phyloP scores from a whole-genome alignment of 495 filamentous ascomycete species.

The Tuber aestivum region DNA sequence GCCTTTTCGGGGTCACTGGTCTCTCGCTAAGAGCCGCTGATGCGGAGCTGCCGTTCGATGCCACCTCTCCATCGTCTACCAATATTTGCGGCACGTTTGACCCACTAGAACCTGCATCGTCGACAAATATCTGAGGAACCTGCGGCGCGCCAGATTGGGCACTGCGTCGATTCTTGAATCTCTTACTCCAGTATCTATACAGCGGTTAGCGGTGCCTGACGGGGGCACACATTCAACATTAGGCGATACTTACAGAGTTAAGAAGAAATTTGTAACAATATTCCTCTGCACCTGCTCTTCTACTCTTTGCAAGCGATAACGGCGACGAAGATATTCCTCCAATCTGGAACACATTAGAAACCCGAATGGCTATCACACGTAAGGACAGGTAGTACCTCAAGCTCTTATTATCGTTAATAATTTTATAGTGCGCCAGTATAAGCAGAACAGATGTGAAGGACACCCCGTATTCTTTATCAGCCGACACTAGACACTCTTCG shows the following conservation, averaged over 20 bases:
- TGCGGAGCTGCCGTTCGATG: slow-evolving; percentile 13
- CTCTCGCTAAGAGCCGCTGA: slow-evolving; percentile 18
- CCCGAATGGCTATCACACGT: neutral
- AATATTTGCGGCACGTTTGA: slow-evolving; percentile 75
- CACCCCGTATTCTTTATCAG: slow-evolving; percentile 78
- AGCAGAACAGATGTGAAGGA: slow-evolving; percentile 91
- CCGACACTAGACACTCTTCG: slow-evolving; percentile 91
- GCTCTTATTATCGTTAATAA: slow-evolving; percentile 96
- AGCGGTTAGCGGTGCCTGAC: neutral
- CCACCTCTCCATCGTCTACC: slow-evolving; percentile 63
- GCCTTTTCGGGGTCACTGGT: slow-evolving; percentile 45
- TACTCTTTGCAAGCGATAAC: slow-evolving; percentile 85
- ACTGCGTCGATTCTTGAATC: slow-evolving; percentile 64
- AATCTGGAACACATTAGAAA: slow-evolving; percentile 45
- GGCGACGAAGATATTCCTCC: slow-evolving; percentile 89
- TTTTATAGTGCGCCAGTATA: slow-evolving; percentile 97
- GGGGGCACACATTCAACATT: neutral
- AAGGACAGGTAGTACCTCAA: slow-evolving; percentile 54
- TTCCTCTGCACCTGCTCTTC: slow-evolving; percentile 88
- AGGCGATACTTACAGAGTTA: slow-evolving; percentile 61
- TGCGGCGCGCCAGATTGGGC: slow-evolving; percentile 70
- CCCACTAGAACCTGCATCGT: slow-evolving; percentile 28
- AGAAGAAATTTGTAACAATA: slow-evolving; percentile 88
- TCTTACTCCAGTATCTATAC: slow-evolving; percentile 65
- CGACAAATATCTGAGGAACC: slow-evolving; percentile 47